These are phyloP conservation scores for Citrullus colocynthis DNA, from an alignment of 306 rosid genomes.

Conservation along the genomic window DNA sequence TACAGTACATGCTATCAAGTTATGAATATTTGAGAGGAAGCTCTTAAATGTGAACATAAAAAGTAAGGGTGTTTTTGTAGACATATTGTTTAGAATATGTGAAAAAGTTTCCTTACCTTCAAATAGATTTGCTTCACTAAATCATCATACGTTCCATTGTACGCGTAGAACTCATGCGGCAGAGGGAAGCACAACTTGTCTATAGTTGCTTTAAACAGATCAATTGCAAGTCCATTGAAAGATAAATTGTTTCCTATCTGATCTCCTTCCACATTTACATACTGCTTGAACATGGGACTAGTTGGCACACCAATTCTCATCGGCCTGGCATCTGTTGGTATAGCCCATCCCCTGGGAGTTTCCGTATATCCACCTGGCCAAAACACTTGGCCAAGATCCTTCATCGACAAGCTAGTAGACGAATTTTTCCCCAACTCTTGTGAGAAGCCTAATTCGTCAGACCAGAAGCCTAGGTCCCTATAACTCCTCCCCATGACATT, in stretches of 20 bases:
- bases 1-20: not conserved
- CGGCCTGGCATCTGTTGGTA: constrained; percentile 1
- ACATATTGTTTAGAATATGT: not conserved
- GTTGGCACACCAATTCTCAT: constrained; percentile 34
- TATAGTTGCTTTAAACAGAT: constrained; percentile 21
- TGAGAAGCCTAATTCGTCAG: constrained; percentile 25
- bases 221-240: constrained; percentile 23
- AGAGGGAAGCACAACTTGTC: constrained; percentile 14
- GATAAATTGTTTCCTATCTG: not conserved
- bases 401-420: constrained; percentile 18
- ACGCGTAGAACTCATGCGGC: constrained; percentile 1
- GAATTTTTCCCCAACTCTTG: not conserved
- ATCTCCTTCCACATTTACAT: constrained; percentile 9
- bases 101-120: not conserved
- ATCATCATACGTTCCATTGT: constrained; percentile 23
- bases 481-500: constrained; percentile 30
- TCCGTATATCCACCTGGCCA: constrained; percentile 34
- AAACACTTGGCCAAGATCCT: constrained; percentile 20
- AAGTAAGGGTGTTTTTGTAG: not conserved
- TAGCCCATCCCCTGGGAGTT: constrained; percentile 34
- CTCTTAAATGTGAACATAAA: not conserved
- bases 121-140: constrained; percentile 25
- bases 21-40: not conserved
- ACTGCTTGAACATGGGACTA: constrained; percentile 17
- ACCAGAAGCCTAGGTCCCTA: constrained; percentile 41